phyloP scores from a whole-genome alignment of 208 protist genomes.

The Sergeia podlipaevii region DNA sequence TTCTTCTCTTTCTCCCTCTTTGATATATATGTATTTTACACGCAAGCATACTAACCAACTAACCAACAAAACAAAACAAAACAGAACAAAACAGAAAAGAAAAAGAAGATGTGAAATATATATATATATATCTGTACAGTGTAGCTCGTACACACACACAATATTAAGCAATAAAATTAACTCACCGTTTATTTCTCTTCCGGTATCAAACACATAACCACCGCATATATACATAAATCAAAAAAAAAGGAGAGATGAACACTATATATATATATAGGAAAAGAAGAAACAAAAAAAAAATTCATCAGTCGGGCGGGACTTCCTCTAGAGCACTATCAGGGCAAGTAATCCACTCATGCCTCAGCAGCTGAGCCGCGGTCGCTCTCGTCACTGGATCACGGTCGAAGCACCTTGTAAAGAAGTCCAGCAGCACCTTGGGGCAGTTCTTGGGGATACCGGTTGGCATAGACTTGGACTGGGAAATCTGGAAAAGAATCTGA shows the following conservation, averaged over 20 bases:
- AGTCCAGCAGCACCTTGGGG: conserved; percentile 41
- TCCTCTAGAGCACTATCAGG: conserved; percentile 67
- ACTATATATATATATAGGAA: not conserved
- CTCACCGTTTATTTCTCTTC: no score
- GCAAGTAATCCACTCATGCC: conserved; percentile 78
- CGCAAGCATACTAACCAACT: not conserved
- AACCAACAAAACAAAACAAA: not conserved
- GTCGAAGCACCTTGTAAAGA: conserved; percentile 74
- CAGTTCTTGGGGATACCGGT: conserved; percentile 66
- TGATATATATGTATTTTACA: not conserved
- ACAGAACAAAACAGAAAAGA: conserved; percentile 1
- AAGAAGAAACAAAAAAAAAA: not conserved
- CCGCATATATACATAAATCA: not conserved
- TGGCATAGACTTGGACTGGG: conserved; percentile 59
- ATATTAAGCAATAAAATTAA: no score
- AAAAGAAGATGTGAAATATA: conserved; percentile 12
- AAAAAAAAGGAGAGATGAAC: conserved; percentile 1
- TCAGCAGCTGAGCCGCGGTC: conserved; percentile 63
- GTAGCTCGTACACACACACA: no score
- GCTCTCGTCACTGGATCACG: conserved; percentile 46
- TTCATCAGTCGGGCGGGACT: conserved; percentile 29
- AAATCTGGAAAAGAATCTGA: conserved; percentile 79
- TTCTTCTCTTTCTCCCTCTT: not conserved
- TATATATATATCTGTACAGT: conserved; percentile 11
- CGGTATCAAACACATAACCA: no score